Evolutionary conservation across 305 asterid species (phyloP), one percentile per base, ranked within the genome.

Genomic region (Solanum hybrid): DNA sequence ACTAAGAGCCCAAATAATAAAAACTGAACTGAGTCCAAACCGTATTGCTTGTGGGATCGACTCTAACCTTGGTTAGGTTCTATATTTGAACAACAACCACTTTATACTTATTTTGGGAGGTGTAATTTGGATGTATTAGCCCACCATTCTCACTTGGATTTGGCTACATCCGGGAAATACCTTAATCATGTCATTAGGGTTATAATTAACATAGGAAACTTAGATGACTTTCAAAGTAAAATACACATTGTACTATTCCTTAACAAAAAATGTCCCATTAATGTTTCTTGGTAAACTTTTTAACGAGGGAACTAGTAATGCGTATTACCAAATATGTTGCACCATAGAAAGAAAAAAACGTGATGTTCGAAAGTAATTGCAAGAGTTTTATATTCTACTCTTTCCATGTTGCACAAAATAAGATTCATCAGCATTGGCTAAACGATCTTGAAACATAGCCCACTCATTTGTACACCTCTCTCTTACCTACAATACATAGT

Each of bases 391-490:
- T 81, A 81, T 7, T 81, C 71, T 81, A 81, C 2, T 26, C 37
- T 81, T 87, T 72, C 88, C 93, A 51, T 88, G 90, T 90, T 92
- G 90, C n/a, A 90, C 91, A 60, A 91, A 92, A 85, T 95, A 92
- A 35, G 92, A 81, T 86, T 92, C 93, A 90, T 95, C 97, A n/a
- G 97, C 96, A 45, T 75, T 89, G 9, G 91, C 89, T 31, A 94
- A 90, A 71, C 96, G 96, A 60, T 94, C 95, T 81, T 91, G 94
- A 88, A 95, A 95, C 92, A 92, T 93, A 5, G 94, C 91, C 97
- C 95, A 95, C 91, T 95, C 97, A 29, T 91, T 91, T 90, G 92
- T 90, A 90, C 97, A 95, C 91, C 97, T 91, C 80, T 94, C 95
- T 86, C 94, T 91, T 42, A 94, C 96, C 97, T 95, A 85, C 38